A percentile compares a stretch with the other conserved stretches of the same genome.
phyloP scores from a whole-genome alignment of 495 filamentous ascomycete genomes.

The Amphirosellinia nigrospora region DNA sequence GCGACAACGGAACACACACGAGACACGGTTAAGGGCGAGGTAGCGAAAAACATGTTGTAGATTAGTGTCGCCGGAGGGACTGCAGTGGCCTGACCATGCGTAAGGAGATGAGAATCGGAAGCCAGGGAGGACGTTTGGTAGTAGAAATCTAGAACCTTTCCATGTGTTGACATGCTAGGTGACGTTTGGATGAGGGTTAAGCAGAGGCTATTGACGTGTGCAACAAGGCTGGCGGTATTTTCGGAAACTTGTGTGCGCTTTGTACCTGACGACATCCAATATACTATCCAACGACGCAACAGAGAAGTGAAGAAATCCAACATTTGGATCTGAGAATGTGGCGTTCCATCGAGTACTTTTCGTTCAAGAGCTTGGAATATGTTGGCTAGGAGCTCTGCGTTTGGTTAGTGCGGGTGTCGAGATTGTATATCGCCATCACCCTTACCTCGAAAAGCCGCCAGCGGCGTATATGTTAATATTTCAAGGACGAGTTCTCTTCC shows the following conservation, averaged over 20 bases:
- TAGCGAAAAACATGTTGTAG: constrained; percentile 71
- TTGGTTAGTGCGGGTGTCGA: constrained; percentile 26
- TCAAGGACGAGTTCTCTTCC: constrained; percentile 67
- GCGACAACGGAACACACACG: constrained; percentile 70
- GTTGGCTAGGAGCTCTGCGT: constrained; percentile 55
- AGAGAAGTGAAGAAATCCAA: constrained; percentile 75
- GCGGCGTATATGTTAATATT: constrained; percentile 67
- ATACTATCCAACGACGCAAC: constrained; percentile 70
- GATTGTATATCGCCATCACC: constrained; percentile 21
- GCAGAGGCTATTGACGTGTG: constrained; percentile 66
- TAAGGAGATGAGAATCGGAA: constrained; percentile 53
- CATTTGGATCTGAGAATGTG: constrained; percentile 59
- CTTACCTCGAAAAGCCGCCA: constrained; percentile 64
- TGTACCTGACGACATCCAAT: constrained; percentile 40
- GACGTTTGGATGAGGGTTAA: constrained; percentile 64
- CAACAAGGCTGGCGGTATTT: constrained; percentile 55
- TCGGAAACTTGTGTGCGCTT: constrained; percentile 33
- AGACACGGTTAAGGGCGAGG: constrained; percentile 68
- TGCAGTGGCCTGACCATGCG: constrained; percentile 42
- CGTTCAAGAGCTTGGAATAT: constrained; percentile 65
- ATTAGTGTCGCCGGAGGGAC: constrained; percentile 72
- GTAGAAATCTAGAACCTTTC: constrained; percentile 73
- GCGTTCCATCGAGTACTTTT: constrained; percentile 58
- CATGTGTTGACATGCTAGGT: constrained; percentile 45
- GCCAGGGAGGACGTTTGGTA: constrained; percentile 62